Percentiles rank a stretch among this genome's conserved stretches.
phyloP scores from a whole-genome alignment of 2,329 filamentous ascomycete species.

The Aspergillus pseudonomiae region DNA sequence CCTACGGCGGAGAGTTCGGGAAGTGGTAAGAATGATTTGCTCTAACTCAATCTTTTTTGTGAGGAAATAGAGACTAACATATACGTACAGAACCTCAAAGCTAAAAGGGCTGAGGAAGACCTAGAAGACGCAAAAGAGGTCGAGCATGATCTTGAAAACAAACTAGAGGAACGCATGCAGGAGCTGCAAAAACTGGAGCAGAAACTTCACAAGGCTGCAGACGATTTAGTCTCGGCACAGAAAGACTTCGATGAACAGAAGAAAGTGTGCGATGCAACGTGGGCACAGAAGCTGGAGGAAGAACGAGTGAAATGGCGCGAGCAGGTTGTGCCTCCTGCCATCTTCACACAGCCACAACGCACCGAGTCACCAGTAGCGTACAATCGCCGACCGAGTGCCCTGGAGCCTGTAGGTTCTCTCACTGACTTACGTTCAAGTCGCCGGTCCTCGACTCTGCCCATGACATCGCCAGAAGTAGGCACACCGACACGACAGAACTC shows the following conservation, averaged over 20 bases:
- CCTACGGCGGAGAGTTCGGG: slow-evolving; percentile 83
- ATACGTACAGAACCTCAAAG: slow-evolving; percentile 61
- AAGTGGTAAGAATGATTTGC: slow-evolving; percentile 64
- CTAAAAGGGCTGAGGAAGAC: slow-evolving; percentile 77
- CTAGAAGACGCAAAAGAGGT: slow-evolving; percentile 65
- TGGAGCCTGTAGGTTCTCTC: slow-evolving; percentile 42
- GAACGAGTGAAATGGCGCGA: slow-evolving; percentile 64
- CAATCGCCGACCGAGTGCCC: slow-evolving; percentile 41
- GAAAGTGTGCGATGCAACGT: slow-evolving; percentile 59
- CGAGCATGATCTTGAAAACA: slow-evolving; percentile 51
- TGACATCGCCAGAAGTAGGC: slow-evolving; percentile 38
- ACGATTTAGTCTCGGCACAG: slow-evolving; percentile 62
- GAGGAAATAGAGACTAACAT: slow-evolving; percentile 10
- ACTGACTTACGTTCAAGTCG: slow-evolving; percentile 45
- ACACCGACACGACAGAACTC: slow-evolving; percentile 53
- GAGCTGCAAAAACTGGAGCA: slow-evolving; percentile 54
- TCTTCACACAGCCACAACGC: slow-evolving; percentile 40
- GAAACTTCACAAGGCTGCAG: slow-evolving; percentile 55
- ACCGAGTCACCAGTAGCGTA: slow-evolving; percentile 47
- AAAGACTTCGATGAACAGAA: slow-evolving; percentile 62
- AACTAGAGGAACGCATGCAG: slow-evolving; percentile 66
- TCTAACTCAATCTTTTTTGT: neutral
- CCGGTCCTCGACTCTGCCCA: slow-evolving; percentile 43
- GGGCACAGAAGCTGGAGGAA: slow-evolving; percentile 64
- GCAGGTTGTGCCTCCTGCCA: slow-evolving; percentile 42